Evolutionary conservation across 768 basidiomycete genomes (phyloP).

Genomic region (Dictyophora rubrovolvata): DNA sequence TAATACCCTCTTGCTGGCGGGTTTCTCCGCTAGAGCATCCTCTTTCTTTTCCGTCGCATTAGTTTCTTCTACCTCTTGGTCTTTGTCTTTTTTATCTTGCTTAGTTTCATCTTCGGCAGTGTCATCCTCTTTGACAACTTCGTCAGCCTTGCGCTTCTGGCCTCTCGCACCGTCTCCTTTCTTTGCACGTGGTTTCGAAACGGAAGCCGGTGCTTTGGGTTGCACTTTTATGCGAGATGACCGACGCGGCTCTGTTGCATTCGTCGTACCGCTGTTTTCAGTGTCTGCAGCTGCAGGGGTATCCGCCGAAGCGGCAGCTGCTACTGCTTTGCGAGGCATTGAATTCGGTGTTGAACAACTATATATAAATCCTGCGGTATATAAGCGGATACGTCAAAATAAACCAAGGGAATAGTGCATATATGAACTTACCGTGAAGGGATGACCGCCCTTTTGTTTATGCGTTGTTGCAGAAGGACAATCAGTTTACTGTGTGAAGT

Average conservation of each 20-base stretch:
- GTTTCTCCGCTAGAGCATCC: background rate
- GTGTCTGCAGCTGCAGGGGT: background rate
- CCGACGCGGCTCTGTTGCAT: background rate
- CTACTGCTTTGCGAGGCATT: constrained; percentile 3
- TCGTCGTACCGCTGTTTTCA: background rate
- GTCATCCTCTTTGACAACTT: constrained; percentile 1
- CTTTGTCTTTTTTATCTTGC: background rate
- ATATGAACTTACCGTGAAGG: background rate
- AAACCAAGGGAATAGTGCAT: constrained; percentile 1
- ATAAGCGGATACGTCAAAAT: background rate
- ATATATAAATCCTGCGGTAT: background rate
- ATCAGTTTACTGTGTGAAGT: background rate
- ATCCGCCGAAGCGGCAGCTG: background rate
- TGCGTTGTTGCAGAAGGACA: background rate
- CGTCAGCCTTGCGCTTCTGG: constrained; percentile 8
- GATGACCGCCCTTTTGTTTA: background rate
- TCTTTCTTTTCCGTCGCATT: background rate
- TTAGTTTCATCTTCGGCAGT: background rate
- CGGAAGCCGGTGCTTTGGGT: background rate
- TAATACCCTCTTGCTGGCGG: constrained; percentile 4
- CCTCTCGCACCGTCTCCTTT: constrained; percentile 5
- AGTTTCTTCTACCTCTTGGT: background rate
- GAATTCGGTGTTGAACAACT: background rate
- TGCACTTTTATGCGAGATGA: constrained; percentile 7
- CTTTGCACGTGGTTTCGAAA: constrained; percentile 5